These are phyloP conservation scores for Suhomyces panamericanus DNA, from an alignment of 1,139 yeast genomes.

Conservation along the genomic window DNA sequence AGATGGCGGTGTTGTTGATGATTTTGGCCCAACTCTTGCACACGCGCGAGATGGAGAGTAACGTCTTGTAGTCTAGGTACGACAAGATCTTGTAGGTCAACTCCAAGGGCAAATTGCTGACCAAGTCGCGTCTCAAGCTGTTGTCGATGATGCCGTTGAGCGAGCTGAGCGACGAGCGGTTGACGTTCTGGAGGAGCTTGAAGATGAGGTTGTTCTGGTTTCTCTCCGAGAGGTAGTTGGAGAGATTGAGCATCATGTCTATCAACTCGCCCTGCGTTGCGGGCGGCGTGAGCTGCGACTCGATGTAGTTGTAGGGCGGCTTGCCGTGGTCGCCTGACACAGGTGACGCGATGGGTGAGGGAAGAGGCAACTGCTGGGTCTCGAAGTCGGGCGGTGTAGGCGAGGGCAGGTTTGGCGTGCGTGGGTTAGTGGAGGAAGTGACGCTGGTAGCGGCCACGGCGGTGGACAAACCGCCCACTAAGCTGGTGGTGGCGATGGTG, in stretches of 20 bases:
- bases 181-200: constrained; percentile 62
- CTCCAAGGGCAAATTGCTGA: constrained; percentile 73
- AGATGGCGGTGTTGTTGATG: constrained; percentile 58
- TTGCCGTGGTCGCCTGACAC: constrained; percentile 27
- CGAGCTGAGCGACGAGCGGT: constrained; percentile 69
- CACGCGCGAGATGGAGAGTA: constrained; percentile 64
- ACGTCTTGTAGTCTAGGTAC: constrained; percentile 62
- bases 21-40: constrained; percentile 68
- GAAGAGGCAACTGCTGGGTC: constrained; percentile 54
- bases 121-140: constrained; percentile 70
- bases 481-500: constrained; percentile 3
- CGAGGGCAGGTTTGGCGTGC: constrained; percentile 39
- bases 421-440: constrained; percentile 20
- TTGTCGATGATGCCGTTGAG: constrained; percentile 58
- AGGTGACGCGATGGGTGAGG: constrained; percentile 72
- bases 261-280: constrained; percentile 43
- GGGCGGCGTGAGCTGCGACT: constrained; percentile 33
- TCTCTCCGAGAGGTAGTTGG: constrained; percentile 36
- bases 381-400: constrained; percentile 44
- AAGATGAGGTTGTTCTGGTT: constrained; percentile 54
- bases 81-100: constrained; percentile 68
- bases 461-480: background rate
- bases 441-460: background rate
- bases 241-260: constrained; percentile 35
- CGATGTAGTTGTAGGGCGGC: constrained; percentile 22